Conservation (phyloP, 164 flowering plant genomes). For the Protea cynaroides region DNA sequence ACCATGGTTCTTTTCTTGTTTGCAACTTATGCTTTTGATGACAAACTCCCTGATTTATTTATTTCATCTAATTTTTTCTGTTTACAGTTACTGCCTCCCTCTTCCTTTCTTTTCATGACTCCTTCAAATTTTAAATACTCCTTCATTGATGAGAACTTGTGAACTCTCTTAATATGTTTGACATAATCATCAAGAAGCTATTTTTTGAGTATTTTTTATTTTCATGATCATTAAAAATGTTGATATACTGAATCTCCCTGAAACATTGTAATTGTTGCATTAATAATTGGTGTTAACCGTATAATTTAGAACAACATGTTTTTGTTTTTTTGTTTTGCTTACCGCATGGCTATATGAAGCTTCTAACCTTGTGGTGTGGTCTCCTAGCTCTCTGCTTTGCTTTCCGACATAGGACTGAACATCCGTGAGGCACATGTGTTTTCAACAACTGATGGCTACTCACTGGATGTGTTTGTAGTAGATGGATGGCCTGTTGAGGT, state of each 20-base stretch:
- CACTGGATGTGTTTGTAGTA: constrained; percentile 96
- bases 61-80: neutral
- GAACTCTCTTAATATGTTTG: too few species aligned
- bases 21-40: neutral
- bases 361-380: constrained; percentile 16
- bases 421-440: constrained; percentile 99
- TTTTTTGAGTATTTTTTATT: too few species aligned
- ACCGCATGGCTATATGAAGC: constrained; percentile 1
- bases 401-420: constrained; percentile 91
- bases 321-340: neutral
- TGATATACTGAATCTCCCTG: too few species aligned
- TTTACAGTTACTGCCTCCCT: neutral
- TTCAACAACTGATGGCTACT: constrained; percentile 92
- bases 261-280: too few species aligned
- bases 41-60: neutral
- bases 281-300: too few species aligned
- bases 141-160: too few species aligned
- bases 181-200: too few species aligned
- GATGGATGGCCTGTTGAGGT: constrained; percentile 97
- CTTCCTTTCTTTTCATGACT: neutral
- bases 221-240: too few species aligned
- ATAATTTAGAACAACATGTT: too few species aligned
- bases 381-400: constrained; percentile 84
- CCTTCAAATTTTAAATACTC: neutral
- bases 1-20: constrained; percentile 2